Percentiles rank a stretch among this genome's conserved stretches.
Evolutionary conservation across 805 yeast genomes (phyloP).

Genomic region (Wickerhamomyces strasburgensis): DNA sequence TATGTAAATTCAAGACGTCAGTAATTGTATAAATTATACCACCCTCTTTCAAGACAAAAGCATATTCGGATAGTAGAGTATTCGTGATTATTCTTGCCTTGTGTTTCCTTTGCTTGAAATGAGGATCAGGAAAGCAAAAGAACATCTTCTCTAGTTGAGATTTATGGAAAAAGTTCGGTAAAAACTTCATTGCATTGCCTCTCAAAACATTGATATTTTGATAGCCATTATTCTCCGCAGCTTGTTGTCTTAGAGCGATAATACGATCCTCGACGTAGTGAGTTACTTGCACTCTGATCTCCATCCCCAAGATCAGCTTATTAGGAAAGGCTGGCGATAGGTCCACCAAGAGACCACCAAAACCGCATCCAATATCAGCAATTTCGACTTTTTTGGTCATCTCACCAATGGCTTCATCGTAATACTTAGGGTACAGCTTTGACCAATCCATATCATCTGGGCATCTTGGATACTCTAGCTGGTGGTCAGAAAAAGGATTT

Average conservation of each 20-base stretch:
- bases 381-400: constrained; percentile 63
- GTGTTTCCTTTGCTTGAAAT: constrained; percentile 94
- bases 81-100: constrained; percentile 93
- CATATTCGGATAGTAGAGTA: constrained; percentile 86
- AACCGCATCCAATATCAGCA: constrained; percentile 97
- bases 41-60: constrained; percentile 79
- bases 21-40: constrained; percentile 93
- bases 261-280: constrained; percentile 95
- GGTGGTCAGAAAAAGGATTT: constrained; percentile 94
- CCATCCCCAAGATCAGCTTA: constrained; percentile 85
- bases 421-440: constrained; percentile 61
- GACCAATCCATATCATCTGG: constrained; percentile 90
- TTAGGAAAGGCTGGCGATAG: constrained; percentile 75
- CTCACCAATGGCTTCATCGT: constrained; percentile 34
- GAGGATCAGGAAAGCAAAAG: constrained; percentile 99
- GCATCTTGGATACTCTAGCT: constrained; percentile 75
- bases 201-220: constrained; percentile 87
- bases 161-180: constrained; percentile 87
- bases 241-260: constrained; percentile 66
- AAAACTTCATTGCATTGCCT: constrained; percentile 95
- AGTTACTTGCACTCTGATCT: constrained; percentile 95
- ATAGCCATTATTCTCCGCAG: constrained; percentile 39
- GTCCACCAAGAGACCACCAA: constrained; percentile 84
- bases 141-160: constrained; percentile 86
- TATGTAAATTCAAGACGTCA: constrained; percentile 87